Percentiles rank a stretch among this genome's conserved stretches.
phyloP scores from a whole-genome alignment of 345 rosid genomes.

The Heritiera fomes region DNA sequence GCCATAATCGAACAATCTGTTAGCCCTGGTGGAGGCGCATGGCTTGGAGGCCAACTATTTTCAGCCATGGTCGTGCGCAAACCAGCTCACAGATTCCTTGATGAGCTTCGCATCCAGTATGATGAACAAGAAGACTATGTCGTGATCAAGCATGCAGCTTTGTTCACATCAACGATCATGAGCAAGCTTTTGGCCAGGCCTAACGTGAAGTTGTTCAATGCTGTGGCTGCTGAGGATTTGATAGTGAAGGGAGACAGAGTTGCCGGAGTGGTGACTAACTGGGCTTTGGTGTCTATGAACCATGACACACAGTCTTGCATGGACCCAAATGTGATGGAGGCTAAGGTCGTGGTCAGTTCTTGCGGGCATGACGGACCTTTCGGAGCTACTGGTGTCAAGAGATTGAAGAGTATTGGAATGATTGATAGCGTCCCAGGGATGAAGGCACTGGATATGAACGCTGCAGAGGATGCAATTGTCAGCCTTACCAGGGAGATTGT shows the following conservation, averaged over 20 bases:
- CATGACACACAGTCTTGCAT: conserved; percentile 92
- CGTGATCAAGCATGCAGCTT: conserved; percentile 83
- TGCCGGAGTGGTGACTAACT: conserved; percentile 84
- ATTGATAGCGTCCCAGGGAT: conserved; percentile 75
- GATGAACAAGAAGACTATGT: conserved; percentile 85
- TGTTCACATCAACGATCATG: conserved; percentile 96
- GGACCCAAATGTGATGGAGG: conserved; percentile 98
- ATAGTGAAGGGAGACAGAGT: conserved; percentile 73
- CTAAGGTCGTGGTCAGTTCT: conserved; percentile 91
- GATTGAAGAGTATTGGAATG: conserved; percentile 83
- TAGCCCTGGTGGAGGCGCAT: conserved; percentile 81
- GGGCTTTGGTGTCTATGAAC: conserved; percentile 93
- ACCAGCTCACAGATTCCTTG: conserved; percentile 84
- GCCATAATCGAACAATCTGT: conserved; percentile 73
- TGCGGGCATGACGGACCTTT: conserved; percentile 95
- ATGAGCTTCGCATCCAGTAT: conserved; percentile 72
- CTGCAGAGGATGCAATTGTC: conserved; percentile 90
- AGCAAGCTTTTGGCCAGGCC: conserved; percentile 96
- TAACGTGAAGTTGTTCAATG: conserved; percentile 93
- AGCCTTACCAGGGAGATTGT: conserved; percentile 78
- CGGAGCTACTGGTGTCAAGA: conserved; percentile 88
- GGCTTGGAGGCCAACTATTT: conserved; percentile 88
- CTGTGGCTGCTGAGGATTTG: conserved; percentile 89
- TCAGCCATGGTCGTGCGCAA: conserved; percentile 91
- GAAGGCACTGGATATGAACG: conserved; percentile 90